Evolutionary conservation across 805 yeast species (phyloP).

Genomic region (Kodamaea hsintzibuensis): DNA sequence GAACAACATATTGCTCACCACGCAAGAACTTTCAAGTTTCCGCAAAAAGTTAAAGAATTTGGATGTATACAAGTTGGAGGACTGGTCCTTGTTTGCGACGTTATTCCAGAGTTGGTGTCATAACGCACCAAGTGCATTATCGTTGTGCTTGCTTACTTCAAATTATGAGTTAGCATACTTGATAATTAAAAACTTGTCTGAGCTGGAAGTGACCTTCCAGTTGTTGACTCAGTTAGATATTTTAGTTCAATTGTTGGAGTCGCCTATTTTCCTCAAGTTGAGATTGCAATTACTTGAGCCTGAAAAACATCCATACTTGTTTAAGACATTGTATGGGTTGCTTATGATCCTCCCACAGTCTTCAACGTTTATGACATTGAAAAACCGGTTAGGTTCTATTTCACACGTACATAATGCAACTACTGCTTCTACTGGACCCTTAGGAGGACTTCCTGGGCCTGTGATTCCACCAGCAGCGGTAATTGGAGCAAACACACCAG

Average conservation of each 20-base stretch:
- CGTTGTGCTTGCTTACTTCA: conserved; percentile 82
- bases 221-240: conserved; percentile 85
- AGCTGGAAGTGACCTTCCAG: conserved; percentile 76
- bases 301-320: conserved; percentile 72
- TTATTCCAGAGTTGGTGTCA: conserved; percentile 90
- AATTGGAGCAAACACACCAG: conserved; percentile 4
- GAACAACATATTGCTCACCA: conserved; percentile 81
- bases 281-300: conserved; percentile 90
- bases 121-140: conserved; percentile 83
- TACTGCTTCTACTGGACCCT: conserved; percentile 9
- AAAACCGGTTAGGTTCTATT: conserved; percentile 69
- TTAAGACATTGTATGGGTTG: conserved; percentile 87
- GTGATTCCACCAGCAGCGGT: background rate
- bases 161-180: conserved; percentile 84
- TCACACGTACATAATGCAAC: conserved; percentile 34
- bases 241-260: conserved; percentile 84
- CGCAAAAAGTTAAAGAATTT: conserved; percentile 62
- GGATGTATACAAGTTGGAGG: conserved; percentile 55
- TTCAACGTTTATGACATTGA: conserved; percentile 78
- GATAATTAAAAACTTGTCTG: conserved; percentile 78
- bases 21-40: conserved; percentile 73
- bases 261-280: conserved; percentile 86
- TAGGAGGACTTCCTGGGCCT: conserved; percentile 19
- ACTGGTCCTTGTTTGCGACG: conserved; percentile 67
- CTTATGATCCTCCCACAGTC: conserved; percentile 95